phyloP scores from a whole-genome alignment of 805 yeast species.

The Saturnispora ahearnii region DNA sequence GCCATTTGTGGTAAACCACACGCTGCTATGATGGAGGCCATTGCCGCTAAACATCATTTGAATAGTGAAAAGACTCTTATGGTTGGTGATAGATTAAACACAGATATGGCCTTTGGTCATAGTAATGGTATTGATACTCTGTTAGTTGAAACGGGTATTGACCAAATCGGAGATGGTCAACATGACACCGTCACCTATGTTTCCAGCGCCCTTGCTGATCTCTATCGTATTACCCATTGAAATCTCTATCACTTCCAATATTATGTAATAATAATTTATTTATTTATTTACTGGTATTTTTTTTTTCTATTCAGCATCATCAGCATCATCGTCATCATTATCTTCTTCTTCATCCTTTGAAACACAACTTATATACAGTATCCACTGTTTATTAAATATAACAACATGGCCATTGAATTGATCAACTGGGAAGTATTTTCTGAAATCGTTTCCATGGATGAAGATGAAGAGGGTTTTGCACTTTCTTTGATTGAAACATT shows the following conservation, averaged over 20 bases:
- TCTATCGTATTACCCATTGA: conserved; percentile 40
- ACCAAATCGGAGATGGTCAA: conserved; percentile 43
- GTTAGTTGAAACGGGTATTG: conserved; percentile 87
- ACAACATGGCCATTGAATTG: conserved; percentile 34
- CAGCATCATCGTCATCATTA: background rate
- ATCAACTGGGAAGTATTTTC: conserved; percentile 84
- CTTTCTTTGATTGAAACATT: conserved; percentile 70
- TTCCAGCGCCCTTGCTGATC: conserved; percentile 67
- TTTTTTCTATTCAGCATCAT: background rate
- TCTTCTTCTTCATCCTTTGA: background rate
- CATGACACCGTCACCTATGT: conserved; percentile 35
- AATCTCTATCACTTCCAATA: too few relatives aligned
- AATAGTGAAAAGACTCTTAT: conserved; percentile 62
- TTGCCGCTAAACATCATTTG: conserved; percentile 54
- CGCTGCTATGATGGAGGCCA: conserved; percentile 81
- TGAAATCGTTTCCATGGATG: conserved; percentile 91
- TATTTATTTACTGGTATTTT: too few relatives aligned
- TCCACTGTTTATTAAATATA: too few relatives aligned
- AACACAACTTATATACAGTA: too few relatives aligned
- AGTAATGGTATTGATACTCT: conserved; percentile 82
- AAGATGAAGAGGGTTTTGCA: conserved; percentile 89
- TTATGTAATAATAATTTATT: too few relatives aligned
- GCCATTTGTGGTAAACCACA: conserved; percentile 88
- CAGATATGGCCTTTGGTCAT: conserved; percentile 88
- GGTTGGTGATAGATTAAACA: conserved; percentile 93